A percentile compares a stretch with the other conserved stretches of the same genome.
Evolutionary conservation across 345 rosid genomes (phyloP).

Genomic region (Aurinia saxatilis): DNA sequence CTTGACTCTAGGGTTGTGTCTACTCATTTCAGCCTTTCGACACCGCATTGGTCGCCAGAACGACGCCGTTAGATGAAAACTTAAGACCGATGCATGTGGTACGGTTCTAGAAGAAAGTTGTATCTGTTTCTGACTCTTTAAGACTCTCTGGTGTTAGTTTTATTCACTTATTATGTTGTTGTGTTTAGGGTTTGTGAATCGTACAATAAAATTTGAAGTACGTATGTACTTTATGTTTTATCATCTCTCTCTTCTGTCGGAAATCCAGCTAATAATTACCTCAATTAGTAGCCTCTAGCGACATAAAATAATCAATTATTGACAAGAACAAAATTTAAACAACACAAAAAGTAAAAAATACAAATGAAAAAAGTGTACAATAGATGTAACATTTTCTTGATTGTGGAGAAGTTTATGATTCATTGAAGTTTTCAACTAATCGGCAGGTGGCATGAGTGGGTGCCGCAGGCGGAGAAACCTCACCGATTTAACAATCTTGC

Average conservation of each 20-base stretch:
- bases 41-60: constrained; percentile 64
- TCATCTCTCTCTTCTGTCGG: neutral
- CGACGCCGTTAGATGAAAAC: constrained; percentile 29
- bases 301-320: neutral
- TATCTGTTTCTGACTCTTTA: constrained; percentile 2
- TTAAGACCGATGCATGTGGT: neutral
- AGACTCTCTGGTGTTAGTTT: constrained; percentile 2
- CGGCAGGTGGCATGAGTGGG: no score
- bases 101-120: neutral
- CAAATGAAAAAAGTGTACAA: no score
- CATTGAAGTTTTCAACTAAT: no score
- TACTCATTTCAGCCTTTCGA: constrained; percentile 60
- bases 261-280: neutral
- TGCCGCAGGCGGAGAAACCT: no score
- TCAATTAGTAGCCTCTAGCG: neutral
- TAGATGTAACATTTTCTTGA: no score
- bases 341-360: no score
- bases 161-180: neutral
- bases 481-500: no score
- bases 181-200: constrained; percentile 21
- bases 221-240: constrained; percentile 2
- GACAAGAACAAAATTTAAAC: no score
- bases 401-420: no score
- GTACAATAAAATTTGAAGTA: constrained; percentile 13
- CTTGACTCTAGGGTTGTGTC: constrained; percentile 68